Evolutionary conservation across 495 filamentous ascomycete species (phyloP).

Genomic region (Aspergillus sclerotioniger): DNA sequence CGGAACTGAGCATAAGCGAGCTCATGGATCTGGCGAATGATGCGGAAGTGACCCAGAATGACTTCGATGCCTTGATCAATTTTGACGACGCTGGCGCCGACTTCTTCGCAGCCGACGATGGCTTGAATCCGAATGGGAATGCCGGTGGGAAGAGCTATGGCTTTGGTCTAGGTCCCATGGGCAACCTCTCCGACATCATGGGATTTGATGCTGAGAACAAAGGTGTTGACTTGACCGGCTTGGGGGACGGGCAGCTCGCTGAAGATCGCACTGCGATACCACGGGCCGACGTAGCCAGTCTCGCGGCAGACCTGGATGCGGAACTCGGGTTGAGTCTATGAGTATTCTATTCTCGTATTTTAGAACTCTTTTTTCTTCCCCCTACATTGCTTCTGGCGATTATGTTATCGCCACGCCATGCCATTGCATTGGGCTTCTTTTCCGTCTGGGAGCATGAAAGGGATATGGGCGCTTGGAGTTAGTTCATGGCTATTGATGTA

Average conservation of each 20-base stretch:
- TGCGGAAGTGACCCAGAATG: constrained; percentile 50
- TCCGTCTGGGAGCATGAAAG: neutral
- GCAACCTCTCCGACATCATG: constrained; percentile 26
- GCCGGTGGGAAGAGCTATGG: constrained; percentile 18
- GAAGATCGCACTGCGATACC: constrained; percentile 19
- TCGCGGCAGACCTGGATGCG: constrained; percentile 29
- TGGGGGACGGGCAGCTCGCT: constrained; percentile 16
- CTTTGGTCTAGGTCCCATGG: constrained; percentile 24
- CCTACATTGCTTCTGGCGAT: constrained; percentile 10
- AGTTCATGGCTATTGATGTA: neutral
- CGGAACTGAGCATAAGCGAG: constrained; percentile 43
- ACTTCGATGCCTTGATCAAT: constrained; percentile 50
- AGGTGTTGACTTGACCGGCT: constrained; percentile 25
- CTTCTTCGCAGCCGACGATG: constrained; percentile 35
- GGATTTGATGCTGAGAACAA: constrained; percentile 34
- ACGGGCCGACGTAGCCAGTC: constrained; percentile 13
- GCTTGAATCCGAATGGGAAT: constrained; percentile 10
- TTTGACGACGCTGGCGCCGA: constrained; percentile 46
- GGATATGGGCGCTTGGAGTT: neutral
- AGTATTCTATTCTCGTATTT: constrained; percentile 12
- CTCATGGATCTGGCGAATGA: constrained; percentile 49
- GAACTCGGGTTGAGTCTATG: constrained; percentile 32
- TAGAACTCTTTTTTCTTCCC: constrained; percentile 11
- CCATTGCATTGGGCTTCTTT: neutral
- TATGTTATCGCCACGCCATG: neutral